Evolutionary conservation across 805 yeast species (phyloP).

Genomic region (Kuraishia hungarica): DNA sequence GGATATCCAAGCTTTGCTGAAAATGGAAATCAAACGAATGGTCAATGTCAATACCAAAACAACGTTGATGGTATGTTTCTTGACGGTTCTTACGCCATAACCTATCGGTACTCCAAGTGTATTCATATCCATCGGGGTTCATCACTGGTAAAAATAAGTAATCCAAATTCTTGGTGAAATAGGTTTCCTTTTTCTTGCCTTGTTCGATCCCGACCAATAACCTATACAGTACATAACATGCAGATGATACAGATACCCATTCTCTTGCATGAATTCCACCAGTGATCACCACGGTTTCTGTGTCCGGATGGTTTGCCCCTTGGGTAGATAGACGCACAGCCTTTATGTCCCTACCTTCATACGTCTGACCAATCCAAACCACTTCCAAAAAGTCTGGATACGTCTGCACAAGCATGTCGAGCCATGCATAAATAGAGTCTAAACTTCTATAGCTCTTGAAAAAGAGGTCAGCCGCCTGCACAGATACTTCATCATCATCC

Average conservation of each 20-base stretch:
- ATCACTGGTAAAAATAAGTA: constrained; percentile 74
- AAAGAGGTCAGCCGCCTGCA: constrained; percentile 40
- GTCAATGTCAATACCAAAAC: constrained; percentile 82
- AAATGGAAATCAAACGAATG: constrained; percentile 76
- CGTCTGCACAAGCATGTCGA: constrained; percentile 47
- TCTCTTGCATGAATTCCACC: constrained; percentile 90
- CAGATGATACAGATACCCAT: constrained; percentile 74
- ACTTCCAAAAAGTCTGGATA: constrained; percentile 57
- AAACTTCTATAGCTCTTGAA: constrained; percentile 65
- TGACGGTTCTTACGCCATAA: constrained; percentile 89
- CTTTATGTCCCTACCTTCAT: constrained; percentile 62
- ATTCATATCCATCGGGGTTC: constrained; percentile 88
- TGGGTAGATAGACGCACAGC: constrained; percentile 57
- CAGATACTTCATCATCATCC: constrained; percentile 6
- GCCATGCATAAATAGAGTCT: constrained; percentile 65
- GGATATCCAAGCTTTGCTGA: constrained; percentile 48
- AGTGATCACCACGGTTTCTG: constrained; percentile 63
- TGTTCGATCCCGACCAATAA: constrained; percentile 38
- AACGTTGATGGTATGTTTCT: constrained; percentile 52
- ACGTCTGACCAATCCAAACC: constrained; percentile 67
- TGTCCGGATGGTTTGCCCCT: constrained; percentile 19
- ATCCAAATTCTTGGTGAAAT: constrained; percentile 50
- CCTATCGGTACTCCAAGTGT: constrained; percentile 73
- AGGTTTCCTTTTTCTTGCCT: constrained; percentile 28
- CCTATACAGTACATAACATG: constrained; percentile 44